Base-by-base conservation (phyloP, 2,329 filamentous ascomycete species). In the Didymella sp. region DNA sequence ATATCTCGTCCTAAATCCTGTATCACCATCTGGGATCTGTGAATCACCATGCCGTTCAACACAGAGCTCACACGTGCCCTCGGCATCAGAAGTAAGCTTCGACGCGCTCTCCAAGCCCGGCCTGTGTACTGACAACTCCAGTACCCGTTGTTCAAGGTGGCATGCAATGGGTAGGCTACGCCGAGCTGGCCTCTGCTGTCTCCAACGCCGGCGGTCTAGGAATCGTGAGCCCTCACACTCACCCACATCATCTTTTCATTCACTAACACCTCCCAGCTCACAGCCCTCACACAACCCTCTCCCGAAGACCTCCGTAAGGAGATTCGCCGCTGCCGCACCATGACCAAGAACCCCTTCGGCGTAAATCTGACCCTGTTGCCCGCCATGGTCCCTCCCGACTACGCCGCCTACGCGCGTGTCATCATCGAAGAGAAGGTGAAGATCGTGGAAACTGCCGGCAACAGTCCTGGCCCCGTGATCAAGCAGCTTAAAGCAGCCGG, bases 331-430 rank as follows among this genome's bases (percentile, higher is more conserved):
- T 96, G 91, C 83, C 89, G 88, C 67, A 86, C 83, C 63, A 87
- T 98, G 81, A 95, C 91, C 55, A 81, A 82, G 61, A 84, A 87
- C 63, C 91, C 91, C 17, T 98, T 99, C 77, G 95, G 85, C 71
- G 94, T 98, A 69, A 99, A 99, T 80, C 86, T 98, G 67, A 99
- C 95, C 8, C 88, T 98, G 60, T 88, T 98, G 42, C 95, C 95
- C 25, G 85, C 93, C 53, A 85, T 98, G 68, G 88, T 92, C 9
- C 92, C 95, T 6, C 95, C 95, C 5, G 89, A 98, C 83, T 99
- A 99, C 77, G 85, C 81, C 60, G 94, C 91, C 59, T 99, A 96
- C 79, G 92, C 94, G 25, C 90, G 91, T 78, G 91, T 93, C 51
- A 88, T 96, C 73, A 93, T 99, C 73, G 93, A 97, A 73, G 93